Evolutionary conservation across 805 yeast genomes (phyloP).

Genomic region (Clavispora carvajalis): DNA sequence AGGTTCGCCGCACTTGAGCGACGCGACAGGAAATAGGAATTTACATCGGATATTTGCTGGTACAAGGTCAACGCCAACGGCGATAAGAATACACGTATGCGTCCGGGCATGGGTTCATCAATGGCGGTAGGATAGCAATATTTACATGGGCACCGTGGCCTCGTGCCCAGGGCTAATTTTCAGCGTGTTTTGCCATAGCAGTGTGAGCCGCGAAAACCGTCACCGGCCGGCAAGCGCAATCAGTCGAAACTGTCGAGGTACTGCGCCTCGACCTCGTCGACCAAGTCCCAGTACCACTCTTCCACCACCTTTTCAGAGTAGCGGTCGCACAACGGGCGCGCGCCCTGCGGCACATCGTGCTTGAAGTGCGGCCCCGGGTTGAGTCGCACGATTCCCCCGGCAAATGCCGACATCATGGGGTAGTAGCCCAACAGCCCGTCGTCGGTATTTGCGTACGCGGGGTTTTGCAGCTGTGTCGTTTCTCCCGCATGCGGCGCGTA

Average conservation of each 20-base stretch:
- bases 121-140: no score
- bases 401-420: constrained; percentile 82
- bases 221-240: no score
- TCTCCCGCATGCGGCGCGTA: constrained; percentile 78
- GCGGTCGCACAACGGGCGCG: constrained; percentile 52
- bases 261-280: constrained; percentile 76
- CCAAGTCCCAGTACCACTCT: constrained; percentile 74
- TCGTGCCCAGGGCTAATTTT: no score
- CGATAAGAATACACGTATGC: no score
- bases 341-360: constrained; percentile 25
- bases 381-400: constrained; percentile 69
- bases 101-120: no score
- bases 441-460: constrained; percentile 45
- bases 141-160: no score
- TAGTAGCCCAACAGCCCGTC: constrained; percentile 88
- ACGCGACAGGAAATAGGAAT: no score
- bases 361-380: constrained; percentile 65
- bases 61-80: no score
- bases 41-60: no score
- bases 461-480: constrained; percentile 32
- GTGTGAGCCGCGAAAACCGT: no score
- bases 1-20: no score
- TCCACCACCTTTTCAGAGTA: constrained; percentile 71
- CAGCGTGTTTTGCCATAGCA: no score
- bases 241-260: constrained; percentile 43